phyloP scores from a whole-genome alignment of 208 protist genomes.

The Acanthamoeba divionensis region DNA sequence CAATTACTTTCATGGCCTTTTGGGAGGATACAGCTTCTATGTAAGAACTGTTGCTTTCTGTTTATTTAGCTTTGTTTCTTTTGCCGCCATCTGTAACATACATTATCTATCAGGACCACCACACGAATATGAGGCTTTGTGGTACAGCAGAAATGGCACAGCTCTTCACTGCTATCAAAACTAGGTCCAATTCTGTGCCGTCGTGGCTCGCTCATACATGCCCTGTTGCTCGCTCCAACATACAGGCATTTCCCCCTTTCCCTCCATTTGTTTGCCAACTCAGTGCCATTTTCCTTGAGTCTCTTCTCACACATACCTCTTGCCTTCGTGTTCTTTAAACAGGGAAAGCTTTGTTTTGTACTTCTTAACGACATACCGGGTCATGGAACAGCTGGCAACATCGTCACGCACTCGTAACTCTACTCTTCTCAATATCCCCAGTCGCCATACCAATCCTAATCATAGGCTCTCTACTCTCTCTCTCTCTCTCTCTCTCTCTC shows the following conservation, averaged over 20 bases:
- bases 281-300: too few relatives aligned
- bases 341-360: conserved; percentile 38
- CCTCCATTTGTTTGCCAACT: neutral
- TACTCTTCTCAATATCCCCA: neutral
- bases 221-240: neutral
- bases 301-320: too few relatives aligned
- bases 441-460: neutral
- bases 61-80: neutral
- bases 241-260: neutral
- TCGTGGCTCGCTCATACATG: neutral
- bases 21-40: conserved; percentile 38
- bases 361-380: neutral
- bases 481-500: neutral
- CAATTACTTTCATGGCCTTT: neutral
- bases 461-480: neutral
- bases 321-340: neutral
- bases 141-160: too few relatives aligned
- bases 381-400: conserved; percentile 6
- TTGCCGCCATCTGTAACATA: neutral
- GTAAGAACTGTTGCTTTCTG: neutral
- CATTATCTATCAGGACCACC: too few relatives aligned
- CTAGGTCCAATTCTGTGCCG: too few relatives aligned
- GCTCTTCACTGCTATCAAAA: too few relatives aligned
- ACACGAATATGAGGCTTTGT: too few relatives aligned
- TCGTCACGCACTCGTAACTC: neutral